Conservation (phyloP, 352 stramenopile genomes). For the Globisporangium nunn region DNA sequence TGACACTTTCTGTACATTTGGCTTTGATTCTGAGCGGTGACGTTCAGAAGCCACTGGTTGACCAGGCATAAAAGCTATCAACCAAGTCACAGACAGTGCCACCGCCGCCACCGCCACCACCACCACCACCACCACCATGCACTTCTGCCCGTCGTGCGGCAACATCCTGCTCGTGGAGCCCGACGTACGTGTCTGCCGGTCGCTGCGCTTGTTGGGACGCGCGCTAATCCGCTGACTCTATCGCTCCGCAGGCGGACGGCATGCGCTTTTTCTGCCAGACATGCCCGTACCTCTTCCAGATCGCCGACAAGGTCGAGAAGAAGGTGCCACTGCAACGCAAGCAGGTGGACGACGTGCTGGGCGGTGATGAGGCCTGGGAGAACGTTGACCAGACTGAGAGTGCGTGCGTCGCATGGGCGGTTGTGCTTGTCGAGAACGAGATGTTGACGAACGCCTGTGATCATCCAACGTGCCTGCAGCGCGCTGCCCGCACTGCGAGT, state of each 20-base stretch:
- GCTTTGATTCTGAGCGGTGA: no score
- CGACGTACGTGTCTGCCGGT: conserved; percentile 31
- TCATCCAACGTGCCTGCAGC: conserved; percentile 23
- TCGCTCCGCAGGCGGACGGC: conserved; percentile 53
- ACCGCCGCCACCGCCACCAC: neutral
- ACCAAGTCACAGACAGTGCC: no score
- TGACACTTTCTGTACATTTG: no score
- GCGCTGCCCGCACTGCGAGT: conserved; percentile 92
- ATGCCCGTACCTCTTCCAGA: conserved; percentile 86
- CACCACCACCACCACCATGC: conserved; percentile 36
- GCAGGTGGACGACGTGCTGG: conserved; percentile 98
- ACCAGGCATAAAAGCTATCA: no score
- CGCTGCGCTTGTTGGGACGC: conserved; percentile 5
- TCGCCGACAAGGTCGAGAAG: conserved; percentile 86
- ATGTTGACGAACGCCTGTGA: conserved; percentile 1
- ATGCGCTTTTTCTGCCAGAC: conserved; percentile 90
- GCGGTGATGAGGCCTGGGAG: conserved; percentile 95
- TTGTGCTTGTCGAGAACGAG: neutral
- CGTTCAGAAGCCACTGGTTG: no score
- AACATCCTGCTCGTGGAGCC: conserved; percentile 89
- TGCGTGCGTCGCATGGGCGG: conserved; percentile 21
- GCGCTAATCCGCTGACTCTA: neutral
- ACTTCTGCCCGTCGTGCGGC: conserved; percentile 87
- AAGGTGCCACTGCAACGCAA: conserved; percentile 92
- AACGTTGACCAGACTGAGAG: conserved; percentile 97